Base-by-base conservation (phyloP, 108 stramenopile species). In the Stephanodiscus triporus region DNA sequence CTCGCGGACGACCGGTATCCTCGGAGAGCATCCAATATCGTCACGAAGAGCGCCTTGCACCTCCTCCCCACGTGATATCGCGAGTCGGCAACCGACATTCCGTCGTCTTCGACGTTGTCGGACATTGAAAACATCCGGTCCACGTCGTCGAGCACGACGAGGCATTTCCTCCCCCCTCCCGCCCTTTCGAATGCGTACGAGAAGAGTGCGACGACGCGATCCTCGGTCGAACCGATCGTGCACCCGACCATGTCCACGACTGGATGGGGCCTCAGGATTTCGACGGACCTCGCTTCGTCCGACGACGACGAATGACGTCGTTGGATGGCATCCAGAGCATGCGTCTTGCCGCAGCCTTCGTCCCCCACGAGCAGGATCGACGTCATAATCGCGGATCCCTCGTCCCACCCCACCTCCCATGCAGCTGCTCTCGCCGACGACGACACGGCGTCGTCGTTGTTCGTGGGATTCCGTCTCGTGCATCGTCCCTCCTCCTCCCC, bases 61-160 rank as follows among this genome's bases (percentile, higher is more conserved):
- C 69, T 83, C 64, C 61, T 75, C n/a, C 72, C 66, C 10, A 81
- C 34, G 32, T 69, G 66, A 72, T 47, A 64, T 22, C 14, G 42
- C 42, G 60, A 19, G 32, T 37, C 38, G 27, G 63, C n/a, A n/a
- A 32, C 9, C 27, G 54, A 48, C 19, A 38, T 17, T 24, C 27
- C 20, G 19, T 58, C 58, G 23, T 68, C 68, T 19, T 73, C 42
- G n/a, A 27, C 32, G 27, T 86, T 72, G 70, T 69, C 26, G 55
- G 75, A 43, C 40, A 86, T 36, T 63, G 72, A 59, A 54, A 88
- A 80, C 14, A 92, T 57, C 51, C 45, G 63, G 43, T 92, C 87
- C 19, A 92, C 70, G 68, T 89, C 88, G 75, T 95, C 93, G 6
- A 95, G 80, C 22, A 95, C 53, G 47, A 92, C 51, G n/a, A 92